Base-by-base conservation (phyloP, 139 green algal genomes). In the Micromonas pusilla region DNA sequence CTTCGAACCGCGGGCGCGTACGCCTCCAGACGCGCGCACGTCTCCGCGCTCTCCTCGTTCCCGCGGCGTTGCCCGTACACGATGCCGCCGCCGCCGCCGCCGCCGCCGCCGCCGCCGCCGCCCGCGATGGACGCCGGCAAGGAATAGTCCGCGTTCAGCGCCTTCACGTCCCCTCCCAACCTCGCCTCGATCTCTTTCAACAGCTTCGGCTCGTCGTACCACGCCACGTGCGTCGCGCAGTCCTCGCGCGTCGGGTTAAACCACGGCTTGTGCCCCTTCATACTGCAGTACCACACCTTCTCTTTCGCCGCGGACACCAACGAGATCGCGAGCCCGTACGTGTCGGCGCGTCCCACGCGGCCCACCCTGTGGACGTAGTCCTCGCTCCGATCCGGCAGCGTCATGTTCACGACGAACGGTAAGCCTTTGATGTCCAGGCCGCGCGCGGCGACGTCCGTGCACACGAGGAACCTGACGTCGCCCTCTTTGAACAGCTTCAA, bases 371-470 rank as follows among this genome's bases (percentile, higher is more conserved):
- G 91, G 34, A 96, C 88, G 86, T 96, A 96, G 79, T 95, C 91
- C 83, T 95, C 91, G 23, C 83, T 81, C 30, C 89, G 82, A 79
- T 91, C 87, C 1, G 91, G 91, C 68, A 96, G 88, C 25, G 91
- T 93, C 89, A 96, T 92, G 84, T 96, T 96, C 83, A 96, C 88
- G 16, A 96, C 86, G 65, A 85, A 94, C 0, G 91, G 91, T 72
- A 96, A 89, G 36, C 85, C 91, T 36, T 78, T 84, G 77, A 96
- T 92, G 83, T 96, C 91, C 54, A 96, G 89, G 64, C 91, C 91
- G 25, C 91, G 85, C 0, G 91, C 91, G n/a, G 90, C 91, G 39
- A 95, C 90, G 66, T 96, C 91, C 5, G 91, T 96, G 78, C 83
- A 90, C 79, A 96, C 93, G 21, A 96, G 83, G 72, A 96, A 91